Evolutionary conservation across 306 rosid species (phyloP).

Genomic region (Trichosanthes cucumerina): DNA sequence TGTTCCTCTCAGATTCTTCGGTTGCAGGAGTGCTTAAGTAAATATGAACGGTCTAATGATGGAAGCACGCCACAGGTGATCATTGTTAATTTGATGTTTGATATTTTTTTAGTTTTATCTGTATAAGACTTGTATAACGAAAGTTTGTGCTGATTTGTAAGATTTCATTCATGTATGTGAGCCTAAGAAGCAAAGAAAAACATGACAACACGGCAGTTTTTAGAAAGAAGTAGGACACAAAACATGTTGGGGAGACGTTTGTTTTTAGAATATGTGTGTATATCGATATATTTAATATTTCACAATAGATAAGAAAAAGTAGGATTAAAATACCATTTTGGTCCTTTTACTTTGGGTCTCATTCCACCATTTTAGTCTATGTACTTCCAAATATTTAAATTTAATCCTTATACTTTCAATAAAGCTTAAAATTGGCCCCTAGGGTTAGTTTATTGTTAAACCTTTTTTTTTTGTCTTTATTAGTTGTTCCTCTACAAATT

Average conservation of each 20-base stretch:
- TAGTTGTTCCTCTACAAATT: no score
- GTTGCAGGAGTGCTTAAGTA: conserved; percentile 79
- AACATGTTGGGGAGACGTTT: background rate
- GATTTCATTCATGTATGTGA: background rate
- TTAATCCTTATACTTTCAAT: no score
- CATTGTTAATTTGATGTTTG: conserved; percentile 2
- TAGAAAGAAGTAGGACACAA: background rate
- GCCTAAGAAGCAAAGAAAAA: background rate
- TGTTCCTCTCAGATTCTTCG: conserved; percentile 63
- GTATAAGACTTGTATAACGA: background rate
- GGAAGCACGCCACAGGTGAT: conserved; percentile 92
- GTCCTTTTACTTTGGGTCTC: no score
- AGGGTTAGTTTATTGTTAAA: no score
- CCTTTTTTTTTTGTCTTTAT: no score
- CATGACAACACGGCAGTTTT: background rate
- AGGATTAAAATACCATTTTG: no score
- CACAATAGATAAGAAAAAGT: no score
- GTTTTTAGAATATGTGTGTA: background rate
- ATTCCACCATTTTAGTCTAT: no score
- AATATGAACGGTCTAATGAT: conserved; percentile 78
- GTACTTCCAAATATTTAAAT: no score
- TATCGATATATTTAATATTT: background rate
- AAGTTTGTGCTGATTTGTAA: background rate
- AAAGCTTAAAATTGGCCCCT: no score
- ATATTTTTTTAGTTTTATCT: background rate